Percentiles rank a stretch among this genome's conserved stretches.
Conservation (phyloP, 2,329 filamentous ascomycete genomes). For the Penicillium sclerotiorum region DNA sequence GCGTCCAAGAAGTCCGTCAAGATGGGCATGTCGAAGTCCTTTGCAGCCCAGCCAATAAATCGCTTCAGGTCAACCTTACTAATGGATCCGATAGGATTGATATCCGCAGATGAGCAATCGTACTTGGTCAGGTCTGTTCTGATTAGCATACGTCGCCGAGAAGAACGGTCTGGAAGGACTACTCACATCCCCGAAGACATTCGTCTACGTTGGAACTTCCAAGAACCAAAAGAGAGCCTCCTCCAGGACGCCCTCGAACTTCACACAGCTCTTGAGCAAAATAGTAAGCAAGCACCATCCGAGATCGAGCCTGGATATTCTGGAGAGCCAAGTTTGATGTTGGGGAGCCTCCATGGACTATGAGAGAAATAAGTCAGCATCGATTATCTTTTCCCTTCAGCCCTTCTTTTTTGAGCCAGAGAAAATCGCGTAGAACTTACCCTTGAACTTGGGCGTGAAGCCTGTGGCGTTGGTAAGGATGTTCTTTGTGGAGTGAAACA, state of each 20-base stretch:
- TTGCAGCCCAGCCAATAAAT: conserved; percentile 11
- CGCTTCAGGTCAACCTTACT: conserved; percentile 14
- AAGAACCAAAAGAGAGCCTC: conserved; percentile 10
- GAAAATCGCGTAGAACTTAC: neutral
- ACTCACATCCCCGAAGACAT: conserved; percentile 14
- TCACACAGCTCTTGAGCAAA: conserved; percentile 12
- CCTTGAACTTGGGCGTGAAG: conserved; percentile 12
- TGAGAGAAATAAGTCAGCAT: neutral
- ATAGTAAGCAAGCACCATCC: conserved; percentile 14
- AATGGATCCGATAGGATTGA: conserved; percentile 13
- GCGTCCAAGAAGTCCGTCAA: conserved; percentile 11
- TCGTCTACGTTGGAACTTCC: conserved; percentile 14
- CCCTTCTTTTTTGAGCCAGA: neutral
- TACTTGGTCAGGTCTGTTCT: conserved; percentile 10
- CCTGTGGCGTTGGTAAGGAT: conserved; percentile 10
- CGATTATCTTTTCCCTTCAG: neutral
- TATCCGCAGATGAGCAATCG: conserved; percentile 13
- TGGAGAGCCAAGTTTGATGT: conserved; percentile 13
- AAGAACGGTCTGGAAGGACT: neutral
- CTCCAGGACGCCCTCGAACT: conserved; percentile 6
- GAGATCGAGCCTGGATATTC: conserved; percentile 11
- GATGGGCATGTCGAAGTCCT: conserved; percentile 12
- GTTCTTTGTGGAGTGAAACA: conserved; percentile 12
- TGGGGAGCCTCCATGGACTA: conserved; percentile 9
- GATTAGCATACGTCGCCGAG: neutral